Evolutionary conservation across 306 rosid genomes (phyloP).

Genomic region (Nissolia schottii): DNA sequence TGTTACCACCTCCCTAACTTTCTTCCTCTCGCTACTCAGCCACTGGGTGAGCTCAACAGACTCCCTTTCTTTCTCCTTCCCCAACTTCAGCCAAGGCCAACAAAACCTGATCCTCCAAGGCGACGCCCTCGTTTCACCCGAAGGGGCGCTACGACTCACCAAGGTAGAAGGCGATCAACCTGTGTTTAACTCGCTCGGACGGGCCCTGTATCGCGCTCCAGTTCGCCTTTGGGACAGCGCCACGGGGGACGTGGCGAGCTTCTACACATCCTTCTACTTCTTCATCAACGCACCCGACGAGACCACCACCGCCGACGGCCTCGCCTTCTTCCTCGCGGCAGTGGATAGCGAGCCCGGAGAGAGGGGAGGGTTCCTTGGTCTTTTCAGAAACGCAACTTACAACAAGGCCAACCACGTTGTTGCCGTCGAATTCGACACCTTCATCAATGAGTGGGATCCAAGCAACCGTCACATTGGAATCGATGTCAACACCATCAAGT

Average conservation of each 20-base stretch:
- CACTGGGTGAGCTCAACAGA: not conserved
- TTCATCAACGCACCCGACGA: not conserved
- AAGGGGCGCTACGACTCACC: not conserved
- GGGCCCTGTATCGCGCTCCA: not conserved
- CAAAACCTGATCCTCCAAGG: not conserved
- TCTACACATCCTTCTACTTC: not conserved
- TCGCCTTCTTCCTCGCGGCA: not conserved
- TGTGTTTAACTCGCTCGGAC: not conserved
- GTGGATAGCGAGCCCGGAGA: not conserved
- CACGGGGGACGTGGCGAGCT: not conserved
- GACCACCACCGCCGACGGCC: not conserved
- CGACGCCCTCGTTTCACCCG: not conserved
- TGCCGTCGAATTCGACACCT: slow-evolving; percentile 9
- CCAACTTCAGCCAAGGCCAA: not conserved
- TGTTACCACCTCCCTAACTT: not conserved
- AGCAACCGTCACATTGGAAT: not conserved
- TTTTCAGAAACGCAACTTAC: not conserved
- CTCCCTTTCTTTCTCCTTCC: not conserved
- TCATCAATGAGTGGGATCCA: not conserved
- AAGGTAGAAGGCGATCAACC: not conserved
- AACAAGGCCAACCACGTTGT: not conserved
- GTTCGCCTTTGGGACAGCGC: not conserved
- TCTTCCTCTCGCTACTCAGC: not conserved
- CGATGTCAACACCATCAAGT: not conserved
- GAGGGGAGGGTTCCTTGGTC: not conserved